These are phyloP conservation scores for Sporothrix luriei DNA, from an alignment of 2,329 filamentous ascomycete species.

Conservation along the genomic window DNA sequence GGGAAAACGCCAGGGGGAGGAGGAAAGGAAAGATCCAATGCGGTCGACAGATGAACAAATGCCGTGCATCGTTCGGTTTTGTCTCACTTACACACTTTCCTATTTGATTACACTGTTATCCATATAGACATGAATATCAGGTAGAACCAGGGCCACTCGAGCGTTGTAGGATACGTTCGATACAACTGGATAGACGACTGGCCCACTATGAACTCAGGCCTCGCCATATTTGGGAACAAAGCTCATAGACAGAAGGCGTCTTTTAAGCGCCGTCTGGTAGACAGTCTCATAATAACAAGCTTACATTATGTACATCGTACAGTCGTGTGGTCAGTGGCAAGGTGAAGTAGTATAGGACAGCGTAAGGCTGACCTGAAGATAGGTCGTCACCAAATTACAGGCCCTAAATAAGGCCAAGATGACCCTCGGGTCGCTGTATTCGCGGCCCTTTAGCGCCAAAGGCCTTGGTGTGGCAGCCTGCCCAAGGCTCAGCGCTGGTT, in stretches of 20 bases:
- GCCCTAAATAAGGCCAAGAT: too few relatives aligned
- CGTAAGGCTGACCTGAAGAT: conserved; percentile 8
- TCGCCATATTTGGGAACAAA: neutral
- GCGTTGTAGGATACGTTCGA: neutral
- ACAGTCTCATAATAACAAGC: neutral
- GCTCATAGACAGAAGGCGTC: neutral
- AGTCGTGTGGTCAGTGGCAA: neutral
- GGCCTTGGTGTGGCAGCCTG: neutral
- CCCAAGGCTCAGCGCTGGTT: neutral
- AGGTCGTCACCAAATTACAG: neutral
- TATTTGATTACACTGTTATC: neutral
- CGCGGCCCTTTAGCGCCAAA: neutral
- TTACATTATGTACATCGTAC: too few relatives aligned
- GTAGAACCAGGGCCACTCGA: neutral
- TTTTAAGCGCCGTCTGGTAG: neutral
- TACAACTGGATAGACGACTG: neutral
- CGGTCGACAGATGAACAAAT: neutral
- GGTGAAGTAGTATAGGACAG: neutral
- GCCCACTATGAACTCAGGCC: neutral
- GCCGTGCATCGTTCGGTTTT: neutral
- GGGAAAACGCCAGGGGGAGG: too few relatives aligned
- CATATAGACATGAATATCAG: neutral
- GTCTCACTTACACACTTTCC: too few relatives aligned
- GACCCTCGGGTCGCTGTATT: neutral
- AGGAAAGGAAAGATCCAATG: neutral